A percentile compares a stretch with the other conserved stretches of the same genome.
phyloP scores from a whole-genome alignment of 495 filamentous ascomycete genomes.

The Thozetella sp. region DNA sequence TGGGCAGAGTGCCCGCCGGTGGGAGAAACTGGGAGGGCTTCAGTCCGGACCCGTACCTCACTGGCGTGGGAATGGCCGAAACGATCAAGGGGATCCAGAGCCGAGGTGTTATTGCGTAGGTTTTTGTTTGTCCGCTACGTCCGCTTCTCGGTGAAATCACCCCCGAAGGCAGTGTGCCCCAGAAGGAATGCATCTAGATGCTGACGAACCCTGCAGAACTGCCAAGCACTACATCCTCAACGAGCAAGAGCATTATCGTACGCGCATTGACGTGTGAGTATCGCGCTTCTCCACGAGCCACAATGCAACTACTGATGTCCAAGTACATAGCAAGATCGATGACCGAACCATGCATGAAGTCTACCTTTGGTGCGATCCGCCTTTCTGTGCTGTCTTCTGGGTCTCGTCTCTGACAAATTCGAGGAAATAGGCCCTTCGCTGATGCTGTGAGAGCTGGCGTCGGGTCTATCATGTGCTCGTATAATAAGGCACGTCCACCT shows the following conservation, averaged over 20 bases:
- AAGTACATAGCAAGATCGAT: slow-evolving; percentile 56
- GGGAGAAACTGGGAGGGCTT: slow-evolving; percentile 72
- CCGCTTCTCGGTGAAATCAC: background rate
- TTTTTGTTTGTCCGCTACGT: background rate
- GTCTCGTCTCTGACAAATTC: too few relatives aligned
- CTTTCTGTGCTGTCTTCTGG: too few relatives aligned
- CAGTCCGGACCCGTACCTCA: slow-evolving; percentile 62
- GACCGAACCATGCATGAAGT: slow-evolving; percentile 69
- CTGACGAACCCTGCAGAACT: background rate
- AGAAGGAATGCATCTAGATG: background rate
- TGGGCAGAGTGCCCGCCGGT: slow-evolving; percentile 60
- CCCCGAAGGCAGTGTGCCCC: background rate
- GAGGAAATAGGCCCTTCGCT: slow-evolving; percentile 68
- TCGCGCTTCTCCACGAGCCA: background rate
- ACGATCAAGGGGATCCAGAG: slow-evolving; percentile 59
- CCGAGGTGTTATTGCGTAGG: slow-evolving; percentile 56
- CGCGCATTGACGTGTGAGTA: slow-evolving; percentile 29
- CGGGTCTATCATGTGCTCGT: slow-evolving; percentile 65
- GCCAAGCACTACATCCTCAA: slow-evolving; percentile 62
- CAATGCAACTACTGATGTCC: too few relatives aligned
- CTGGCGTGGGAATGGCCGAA: slow-evolving; percentile 53
- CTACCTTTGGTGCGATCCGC: slow-evolving; percentile 56
- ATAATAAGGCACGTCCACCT: slow-evolving; percentile 47
- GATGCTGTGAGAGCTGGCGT: slow-evolving; percentile 62
- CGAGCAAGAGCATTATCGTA: slow-evolving; percentile 43